Evolutionary conservation across 176 grass and related monocot species (phyloP), one percentile per base, ranked within the genome.

Genomic region (Paspalum notatum): DNA sequence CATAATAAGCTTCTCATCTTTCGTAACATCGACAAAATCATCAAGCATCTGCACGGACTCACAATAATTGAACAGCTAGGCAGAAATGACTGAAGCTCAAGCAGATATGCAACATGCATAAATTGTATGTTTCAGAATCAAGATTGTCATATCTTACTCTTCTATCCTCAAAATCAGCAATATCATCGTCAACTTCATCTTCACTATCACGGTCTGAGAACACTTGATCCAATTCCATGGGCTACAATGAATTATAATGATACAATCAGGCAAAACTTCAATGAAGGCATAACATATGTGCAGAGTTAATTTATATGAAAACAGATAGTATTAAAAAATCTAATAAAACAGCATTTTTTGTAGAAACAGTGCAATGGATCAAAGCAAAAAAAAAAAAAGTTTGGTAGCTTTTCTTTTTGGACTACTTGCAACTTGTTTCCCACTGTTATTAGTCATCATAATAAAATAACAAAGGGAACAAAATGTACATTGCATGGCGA

Each of bases 1-100:
- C 96, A 99, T 99, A 63, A 99, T 93, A 75, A 88, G 86, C 71
- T 99, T 99, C 84, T 99, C 93, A 74, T 99, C 96, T 79, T 95
- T 90, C 12, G 96, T 93, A 41, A 99, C 93, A 52, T 99, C 96
- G 71, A 99, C 93, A 83, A 99, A 99, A 90, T 99, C 96, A 86
- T 99, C 96, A 84, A 99, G 96, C 96, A 99, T 99, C 96, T 99
- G 83, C 66, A 79, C 27, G 49, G 60, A 76, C 44, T 41, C 57
- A 50, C 9, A 85, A 81, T 37, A 85, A 85, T 44, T 13, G 25
- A 79, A 37, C 32, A 66, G 27, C n/a, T 79, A 66, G 64, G 57
- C 45, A 77, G 38, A 79, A 66, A 26, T 68, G 68, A 74, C 39
- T 57, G 18, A 3, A 63, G 39, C 57, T 49, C 38, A 77, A 7